Base-by-base conservation (phyloP, 768 basidiomycete species). In the Fistulinella prunicolor region DNA sequence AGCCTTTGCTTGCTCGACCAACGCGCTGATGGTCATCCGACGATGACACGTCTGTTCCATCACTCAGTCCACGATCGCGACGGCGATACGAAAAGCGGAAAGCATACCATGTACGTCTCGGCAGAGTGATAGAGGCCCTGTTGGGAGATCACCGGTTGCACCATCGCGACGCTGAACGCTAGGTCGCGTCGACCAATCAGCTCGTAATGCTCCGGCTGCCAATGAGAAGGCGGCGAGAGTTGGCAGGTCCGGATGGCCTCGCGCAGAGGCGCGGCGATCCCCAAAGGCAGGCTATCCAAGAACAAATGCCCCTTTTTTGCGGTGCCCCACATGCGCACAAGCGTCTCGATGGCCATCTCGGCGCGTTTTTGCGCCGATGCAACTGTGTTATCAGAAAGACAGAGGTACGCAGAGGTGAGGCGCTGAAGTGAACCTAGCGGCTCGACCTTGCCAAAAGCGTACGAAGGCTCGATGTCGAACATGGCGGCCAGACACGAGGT, bases 201-300 rank as follows among this genome's bases (percentile, higher is more conserved):
- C 7, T 67, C 65, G 26, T 67, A 67, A 44, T 69, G 67, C 21
- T 69, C 67, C 22, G 67, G 55, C 0, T 83, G 76, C 92, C 91
- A 94, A 52, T 83, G 76, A 4, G 76, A 73, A 1, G 85, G 82
- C 3, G 94, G 89, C 0, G 82, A 77, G 6, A 86, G 67, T 61
- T 95, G 93, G 51, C 90, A 92, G 9, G 85, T 83, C 51, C 91
- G 71, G n/a, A 87, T 74, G 1, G 88, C 89, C 64, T 98, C 96
- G 44, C 85, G 72, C 5, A 98, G 68, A 2, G 95, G 94, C 0
- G 84, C 77, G 2, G 84, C 79, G 23, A 89, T 72, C 1, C 89
- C 88, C 10, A 89, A 62, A 1, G 89, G 83, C 16, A 93, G 64
- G 17, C 69, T 67, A 46, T 78, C 72, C 35, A 89, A 57, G 42